These are phyloP conservation scores for Macadamia tetraphylla DNA, from an alignment of 164 flowering plant species.

Conservation along the genomic window DNA sequence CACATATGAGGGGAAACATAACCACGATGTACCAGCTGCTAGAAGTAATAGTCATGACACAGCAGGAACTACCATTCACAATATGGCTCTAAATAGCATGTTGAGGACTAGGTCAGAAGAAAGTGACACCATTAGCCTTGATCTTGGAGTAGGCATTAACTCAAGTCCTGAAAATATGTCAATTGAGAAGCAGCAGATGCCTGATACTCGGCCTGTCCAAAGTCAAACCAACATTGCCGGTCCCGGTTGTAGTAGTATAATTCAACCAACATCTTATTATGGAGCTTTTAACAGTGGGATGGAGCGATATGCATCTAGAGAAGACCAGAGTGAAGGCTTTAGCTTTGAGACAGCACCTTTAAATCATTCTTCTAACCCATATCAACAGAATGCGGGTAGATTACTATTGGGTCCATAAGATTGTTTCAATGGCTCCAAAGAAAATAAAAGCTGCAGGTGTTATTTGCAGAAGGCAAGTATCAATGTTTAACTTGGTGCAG, in stretches of 20 bases:
- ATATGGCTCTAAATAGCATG: constrained; percentile 24
- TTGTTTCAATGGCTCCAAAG: neutral
- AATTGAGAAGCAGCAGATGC: constrained; percentile 27
- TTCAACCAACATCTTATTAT: constrained; percentile 32
- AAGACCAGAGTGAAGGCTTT: constrained; percentile 35
- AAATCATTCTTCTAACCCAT: constrained; percentile 47
- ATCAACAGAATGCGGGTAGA: constrained; percentile 55
- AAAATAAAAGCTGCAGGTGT: constrained; percentile 8
- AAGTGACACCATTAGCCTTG: constrained; percentile 57
- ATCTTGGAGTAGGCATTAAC: constrained; percentile 78
- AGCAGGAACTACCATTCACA: constrained; percentile 25
- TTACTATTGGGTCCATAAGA: constrained; percentile 56
- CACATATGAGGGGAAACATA: constrained; percentile 92
- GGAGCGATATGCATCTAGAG: constrained; percentile 42
- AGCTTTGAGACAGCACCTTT: constrained; percentile 35
- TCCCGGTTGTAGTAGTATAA: constrained; percentile 19
- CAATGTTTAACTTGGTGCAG: neutral
- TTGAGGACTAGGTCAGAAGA: constrained; percentile 39
- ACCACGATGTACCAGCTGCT: constrained; percentile 88
- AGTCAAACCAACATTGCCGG: constrained; percentile 18
- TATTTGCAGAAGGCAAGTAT: neutral
- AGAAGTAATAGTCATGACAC: constrained; percentile 51
- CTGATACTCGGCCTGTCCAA: constrained; percentile 18
- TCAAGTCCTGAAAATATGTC: constrained; percentile 41
- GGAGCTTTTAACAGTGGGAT: constrained; percentile 37